Evolutionary conservation across 1,284 basidiomycete genomes (phyloP), one percentile per base, ranked within the genome.

Genomic region (Leccinum subrobustum): DNA sequence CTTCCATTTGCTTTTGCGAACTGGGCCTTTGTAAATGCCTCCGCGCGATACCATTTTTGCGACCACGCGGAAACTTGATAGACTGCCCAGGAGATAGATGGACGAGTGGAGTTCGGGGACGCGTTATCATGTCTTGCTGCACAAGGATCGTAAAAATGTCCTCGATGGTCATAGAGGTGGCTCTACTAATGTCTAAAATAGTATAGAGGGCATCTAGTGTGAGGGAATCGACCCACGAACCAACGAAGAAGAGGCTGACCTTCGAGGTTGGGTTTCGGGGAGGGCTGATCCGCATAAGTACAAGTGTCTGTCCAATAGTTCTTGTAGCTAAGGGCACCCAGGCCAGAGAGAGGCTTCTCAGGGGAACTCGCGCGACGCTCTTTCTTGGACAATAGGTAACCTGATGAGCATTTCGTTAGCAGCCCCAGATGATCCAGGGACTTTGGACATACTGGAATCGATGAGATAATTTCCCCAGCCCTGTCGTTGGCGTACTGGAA

Each of bases 391-490:
- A 99, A 77, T 33, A 98, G 81, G 78, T 98, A 99, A 78, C 96
- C 96, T 98, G 61, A 16, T 51, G 31, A 33, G 35, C 1, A 53
- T 23, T 47, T 51, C 52, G 35, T 60, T 25, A 70, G 47, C 8
- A 33, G 9, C 25, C 29, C 6, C 42, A 48, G 18, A 51, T 3
- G 56, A 63, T 55, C 60, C n/a, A 55, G 82, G 52, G 18, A 54
- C 51, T 47, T 55, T 11, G 31, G 50, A 72, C 95, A 73, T 76
- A 97, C 96, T 98, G 77, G 98, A 97, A 76, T 94, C 97, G 71
- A 98, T 98, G 68, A 98, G 81, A 60, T 94, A 81, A 76, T 95
- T 94, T 7, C 95, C 96, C 94, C 95, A 98, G 0, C 95, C 95
- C 71, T 92, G 89, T 61, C 97, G 81, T 74, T 99, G 97, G 65